A percentile compares a stretch with the other conserved stretches of the same genome.
These are phyloP conservation scores for Cystobasidiaceae sp. DNA, from an alignment of 1,284 basidiomycete species.

Conservation along the genomic window DNA sequence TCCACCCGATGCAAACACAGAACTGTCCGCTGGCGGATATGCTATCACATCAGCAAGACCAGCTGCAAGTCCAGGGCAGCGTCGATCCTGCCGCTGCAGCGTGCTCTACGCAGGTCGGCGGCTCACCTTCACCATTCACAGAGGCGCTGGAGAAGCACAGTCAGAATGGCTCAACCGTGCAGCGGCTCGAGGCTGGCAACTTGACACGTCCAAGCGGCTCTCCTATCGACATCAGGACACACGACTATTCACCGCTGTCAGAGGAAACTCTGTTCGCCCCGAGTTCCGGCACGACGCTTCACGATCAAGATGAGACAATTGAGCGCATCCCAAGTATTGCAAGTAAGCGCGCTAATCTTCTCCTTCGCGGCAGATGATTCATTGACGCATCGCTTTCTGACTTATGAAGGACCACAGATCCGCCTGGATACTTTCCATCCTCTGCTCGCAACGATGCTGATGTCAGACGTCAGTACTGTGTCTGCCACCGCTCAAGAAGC, in stretches of 20 bases:
- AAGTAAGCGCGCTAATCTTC: neutral
- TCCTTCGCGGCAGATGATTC: neutral
- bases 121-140: too few species aligned
- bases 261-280: conserved; percentile 12
- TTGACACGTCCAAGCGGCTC: too few species aligned
- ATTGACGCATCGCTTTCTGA: neutral
- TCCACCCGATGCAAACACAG: neutral
- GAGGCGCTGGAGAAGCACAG: too few species aligned
- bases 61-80: too few species aligned
- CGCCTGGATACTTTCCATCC: conserved; percentile 2
- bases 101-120: too few species aligned
- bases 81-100: too few species aligned
- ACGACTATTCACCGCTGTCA: too few species aligned
- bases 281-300: too few species aligned
- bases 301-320: neutral
- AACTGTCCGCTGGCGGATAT: conserved; percentile 16
- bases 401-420: neutral
- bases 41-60: neutral
- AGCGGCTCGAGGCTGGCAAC: too few species aligned
- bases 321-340: neutral
- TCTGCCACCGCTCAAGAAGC: conserved; percentile 18
- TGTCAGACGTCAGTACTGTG: conserved; percentile 13
- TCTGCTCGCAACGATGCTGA: conserved; percentile 6
- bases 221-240: too few species aligned
- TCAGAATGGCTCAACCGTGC: too few species aligned